Base-by-base conservation (phyloP, 306 rosid genomes). In the Trifolium dubium region DNA sequence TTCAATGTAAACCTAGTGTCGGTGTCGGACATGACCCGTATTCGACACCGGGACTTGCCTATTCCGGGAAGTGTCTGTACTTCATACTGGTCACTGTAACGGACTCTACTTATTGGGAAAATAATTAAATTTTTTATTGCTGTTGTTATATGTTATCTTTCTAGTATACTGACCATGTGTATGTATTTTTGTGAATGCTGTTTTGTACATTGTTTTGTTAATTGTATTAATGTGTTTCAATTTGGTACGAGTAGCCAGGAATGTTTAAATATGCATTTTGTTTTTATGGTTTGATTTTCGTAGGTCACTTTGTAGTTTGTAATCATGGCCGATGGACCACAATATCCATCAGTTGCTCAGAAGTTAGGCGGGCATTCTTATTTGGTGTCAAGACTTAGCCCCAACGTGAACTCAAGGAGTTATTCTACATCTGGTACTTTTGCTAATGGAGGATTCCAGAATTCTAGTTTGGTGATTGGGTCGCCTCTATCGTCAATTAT, bases 271-370 rank as follows among this genome's bases (percentile, higher is more conserved):
- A 23, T 73, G 51, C 28, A 12, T 41, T 61, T 60, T 23, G 30
- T 15, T 68, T 12, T 72, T 61, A 15, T 23, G 65, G 14, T 65
- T 73, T 50, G 46, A 4, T 1, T 54, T 18, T 66, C 5, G 15
- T 77, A 92, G 97, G 89, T 85, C 88, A 79, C 73, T 64, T 43
- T 47, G 69, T 70, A 76, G 75, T 72, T 73, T 62, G n/a, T 72
- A 83, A 82, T 39, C 73, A 93, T 93, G 98, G 88, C 83, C 10
- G 97, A 90, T 85, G 83, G 89, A 69, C 76, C 66, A 1, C 83
- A 79, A 63, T 76, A 86, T 81, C 97, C 92, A 70, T 89, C 90
- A 3, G 80, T 87, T 69, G 84, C 81, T 82, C 97, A 86, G 85
- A 90, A 93, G 88, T 62, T 90, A 64, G 86, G 81, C 19, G 92